Conservation (phyloP, 108 stramenopile species). For the Nitzschia sp. region DNA sequence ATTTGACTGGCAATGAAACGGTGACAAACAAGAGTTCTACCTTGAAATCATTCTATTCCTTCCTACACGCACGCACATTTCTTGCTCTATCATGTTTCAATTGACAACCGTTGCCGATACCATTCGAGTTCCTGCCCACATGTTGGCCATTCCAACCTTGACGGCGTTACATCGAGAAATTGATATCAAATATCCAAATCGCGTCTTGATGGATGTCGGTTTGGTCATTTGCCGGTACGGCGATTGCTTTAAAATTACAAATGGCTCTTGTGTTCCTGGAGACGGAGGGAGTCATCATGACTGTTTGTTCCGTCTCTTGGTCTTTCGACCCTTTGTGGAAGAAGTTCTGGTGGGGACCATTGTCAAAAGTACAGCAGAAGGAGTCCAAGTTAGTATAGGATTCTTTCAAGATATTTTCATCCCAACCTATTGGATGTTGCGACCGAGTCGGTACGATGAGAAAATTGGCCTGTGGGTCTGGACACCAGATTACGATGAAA, state of each 20-base stretch:
- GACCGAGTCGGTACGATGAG: constrained; percentile 67
- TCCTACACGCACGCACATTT: background rate
- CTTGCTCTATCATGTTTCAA: constrained; percentile 57
- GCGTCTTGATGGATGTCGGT: constrained; percentile 81
- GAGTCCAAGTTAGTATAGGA: constrained; percentile 72
- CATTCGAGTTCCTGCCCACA: constrained; percentile 68
- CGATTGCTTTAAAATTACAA: constrained; percentile 55
- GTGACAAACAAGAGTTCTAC: constrained; percentile 3
- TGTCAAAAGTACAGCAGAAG: constrained; percentile 61
- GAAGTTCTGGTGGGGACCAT: constrained; percentile 82
- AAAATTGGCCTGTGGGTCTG: constrained; percentile 70
- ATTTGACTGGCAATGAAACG: constrained; percentile 7
- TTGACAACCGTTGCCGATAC: constrained; percentile 69
- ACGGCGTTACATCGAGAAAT: constrained; percentile 69
- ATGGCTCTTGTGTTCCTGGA: constrained; percentile 73
- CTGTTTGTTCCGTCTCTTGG: constrained; percentile 69
- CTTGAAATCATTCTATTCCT: background rate
- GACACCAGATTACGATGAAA: constrained; percentile 68
- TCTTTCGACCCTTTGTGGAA: constrained; percentile 89
- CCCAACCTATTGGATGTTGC: constrained; percentile 84
- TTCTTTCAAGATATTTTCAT: constrained; percentile 89
- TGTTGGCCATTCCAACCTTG: constrained; percentile 60
- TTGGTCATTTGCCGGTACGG: constrained; percentile 81
- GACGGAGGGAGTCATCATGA: constrained; percentile 85
- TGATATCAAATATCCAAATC: constrained; percentile 76